These are phyloP conservation scores for Cavenderia fasciculata DNA, from an alignment of 78 protist species.

Conservation along the genomic window DNA sequence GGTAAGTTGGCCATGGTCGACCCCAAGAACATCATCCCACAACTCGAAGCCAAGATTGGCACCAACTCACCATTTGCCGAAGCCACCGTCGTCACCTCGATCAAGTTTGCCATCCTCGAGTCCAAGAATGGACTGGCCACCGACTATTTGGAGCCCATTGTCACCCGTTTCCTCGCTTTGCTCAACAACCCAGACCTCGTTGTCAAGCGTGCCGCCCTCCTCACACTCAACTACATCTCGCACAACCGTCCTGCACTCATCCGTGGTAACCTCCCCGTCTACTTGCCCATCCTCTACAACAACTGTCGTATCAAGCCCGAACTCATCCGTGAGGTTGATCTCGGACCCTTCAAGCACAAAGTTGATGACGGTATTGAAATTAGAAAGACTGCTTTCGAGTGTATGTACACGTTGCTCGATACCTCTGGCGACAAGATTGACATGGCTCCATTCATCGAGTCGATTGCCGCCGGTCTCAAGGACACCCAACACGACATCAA, in stretches of 20 bases:
- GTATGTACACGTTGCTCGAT: conserved; percentile 93
- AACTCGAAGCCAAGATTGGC: conserved; percentile 9
- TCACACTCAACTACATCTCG: conserved; percentile 88
- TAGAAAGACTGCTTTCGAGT: conserved; percentile 91
- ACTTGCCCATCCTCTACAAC: conserved; percentile 84
- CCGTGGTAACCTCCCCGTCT: conserved; percentile 23
- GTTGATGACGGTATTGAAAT: conserved; percentile 96
- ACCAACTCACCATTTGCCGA: conserved; percentile 54
- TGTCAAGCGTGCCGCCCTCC: conserved; percentile 90
- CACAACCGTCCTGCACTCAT: conserved; percentile 86
- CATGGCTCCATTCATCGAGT: conserved; percentile 52
- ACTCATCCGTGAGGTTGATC: conserved; percentile 90
- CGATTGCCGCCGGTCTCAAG: conserved; percentile 81
- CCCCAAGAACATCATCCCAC: conserved; percentile 82
- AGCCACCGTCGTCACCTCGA: conserved; percentile 82
- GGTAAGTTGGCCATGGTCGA: conserved; percentile 89
- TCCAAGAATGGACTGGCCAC: conserved; percentile 50
- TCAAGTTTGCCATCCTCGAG: conserved; percentile 89
- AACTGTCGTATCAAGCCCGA: conserved; percentile 85
- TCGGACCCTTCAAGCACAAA: conserved; percentile 97
- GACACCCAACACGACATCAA: conserved; percentile 92
- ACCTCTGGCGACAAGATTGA: conserved; percentile 63
- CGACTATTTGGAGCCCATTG: conserved; percentile 7
- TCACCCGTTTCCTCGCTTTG: conserved; percentile 64
- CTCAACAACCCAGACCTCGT: conserved; percentile 77